phyloP scores from a whole-genome alignment of 2,329 filamentous ascomycete species.

The Cercospora nicotianae region DNA sequence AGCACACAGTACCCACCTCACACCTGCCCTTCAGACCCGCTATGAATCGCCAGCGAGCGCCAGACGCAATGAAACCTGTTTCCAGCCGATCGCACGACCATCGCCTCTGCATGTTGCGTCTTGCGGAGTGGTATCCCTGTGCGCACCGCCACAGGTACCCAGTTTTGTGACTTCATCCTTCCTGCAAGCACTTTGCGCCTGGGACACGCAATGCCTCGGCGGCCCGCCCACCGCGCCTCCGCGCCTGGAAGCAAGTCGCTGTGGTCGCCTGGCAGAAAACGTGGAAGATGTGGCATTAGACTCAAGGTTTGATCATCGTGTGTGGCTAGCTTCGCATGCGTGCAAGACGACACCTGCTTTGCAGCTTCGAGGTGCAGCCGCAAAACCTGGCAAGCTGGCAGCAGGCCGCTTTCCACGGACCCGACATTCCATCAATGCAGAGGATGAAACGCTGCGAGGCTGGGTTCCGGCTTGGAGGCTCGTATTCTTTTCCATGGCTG shows the following conservation, averaged over 20 bases:
- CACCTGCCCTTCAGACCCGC: constrained; percentile 4
- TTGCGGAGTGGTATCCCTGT: constrained; percentile 7
- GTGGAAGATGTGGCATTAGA: constrained; percentile 20
- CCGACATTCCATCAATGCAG: not conserved
- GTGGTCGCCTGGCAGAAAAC: not conserved
- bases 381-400: constrained; percentile 3
- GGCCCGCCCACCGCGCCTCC: constrained; percentile 2
- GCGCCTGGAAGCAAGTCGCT: not conserved
- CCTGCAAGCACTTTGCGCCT: constrained; percentile 14
- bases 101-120: constrained; percentile 2
- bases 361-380: not conserved
- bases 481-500: not conserved
- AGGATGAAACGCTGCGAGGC: constrained; percentile 5
- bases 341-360: constrained; percentile 6
- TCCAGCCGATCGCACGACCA: constrained; percentile 20
- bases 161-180: constrained; percentile 17
- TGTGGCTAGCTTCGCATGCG: not conserved
- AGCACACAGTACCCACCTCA: constrained; percentile 9
- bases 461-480: not conserved
- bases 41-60: constrained; percentile 11
- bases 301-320: constrained; percentile 18
- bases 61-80: constrained; percentile 26
- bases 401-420: constrained; percentile 1
- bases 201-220: constrained; percentile 4
- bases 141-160: constrained; percentile 16